These are phyloP conservation scores for Paradendryphiella salina DNA, from an alignment of 2,329 filamentous ascomycete genomes.

Conservation along the genomic window DNA sequence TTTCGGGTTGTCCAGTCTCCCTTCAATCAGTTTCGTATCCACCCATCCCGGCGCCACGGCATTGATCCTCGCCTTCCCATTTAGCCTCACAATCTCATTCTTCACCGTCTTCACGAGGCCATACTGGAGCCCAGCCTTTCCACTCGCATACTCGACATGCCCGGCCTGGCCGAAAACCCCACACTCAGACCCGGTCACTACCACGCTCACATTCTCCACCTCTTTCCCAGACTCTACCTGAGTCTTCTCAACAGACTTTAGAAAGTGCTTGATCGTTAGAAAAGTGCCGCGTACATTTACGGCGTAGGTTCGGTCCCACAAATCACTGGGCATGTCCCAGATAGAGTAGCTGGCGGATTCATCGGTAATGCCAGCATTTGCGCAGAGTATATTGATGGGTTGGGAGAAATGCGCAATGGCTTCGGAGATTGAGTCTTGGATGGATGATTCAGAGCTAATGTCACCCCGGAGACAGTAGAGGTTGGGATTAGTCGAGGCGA, in stretches of 20 bases:
- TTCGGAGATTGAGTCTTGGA: conserved; percentile 47
- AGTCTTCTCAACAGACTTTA: conserved; percentile 48
- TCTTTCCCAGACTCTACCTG: conserved; percentile 48
- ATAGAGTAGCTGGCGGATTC: conserved; percentile 55
- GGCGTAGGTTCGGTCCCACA: conserved; percentile 57
- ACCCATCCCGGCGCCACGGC: conserved; percentile 57
- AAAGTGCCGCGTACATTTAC: conserved; percentile 59
- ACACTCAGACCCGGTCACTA: conserved; percentile 58
- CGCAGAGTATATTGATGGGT: conserved; percentile 57
- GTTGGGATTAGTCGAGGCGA: conserved; percentile 33
- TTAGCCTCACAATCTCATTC: conserved; percentile 59
- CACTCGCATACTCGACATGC: conserved; percentile 56
- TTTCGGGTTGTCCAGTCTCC: conserved; percentile 54
- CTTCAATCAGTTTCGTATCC: conserved; percentile 54
- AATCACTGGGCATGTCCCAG: conserved; percentile 57
- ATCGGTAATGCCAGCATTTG: conserved; percentile 58
- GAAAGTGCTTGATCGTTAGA: conserved; percentile 60
- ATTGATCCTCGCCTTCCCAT: conserved; percentile 57
- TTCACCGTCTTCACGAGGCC: conserved; percentile 58
- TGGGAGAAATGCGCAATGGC: conserved; percentile 52
- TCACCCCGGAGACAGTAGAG: conserved; percentile 54
- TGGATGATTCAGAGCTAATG: conserved; percentile 54
- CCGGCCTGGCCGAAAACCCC: conserved; percentile 57
- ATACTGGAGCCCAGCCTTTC: conserved; percentile 56
- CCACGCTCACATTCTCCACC: conserved; percentile 56